phyloP scores from a whole-genome alignment of 495 filamentous ascomycete genomes.

The Oleoguttula mirabilis region DNA sequence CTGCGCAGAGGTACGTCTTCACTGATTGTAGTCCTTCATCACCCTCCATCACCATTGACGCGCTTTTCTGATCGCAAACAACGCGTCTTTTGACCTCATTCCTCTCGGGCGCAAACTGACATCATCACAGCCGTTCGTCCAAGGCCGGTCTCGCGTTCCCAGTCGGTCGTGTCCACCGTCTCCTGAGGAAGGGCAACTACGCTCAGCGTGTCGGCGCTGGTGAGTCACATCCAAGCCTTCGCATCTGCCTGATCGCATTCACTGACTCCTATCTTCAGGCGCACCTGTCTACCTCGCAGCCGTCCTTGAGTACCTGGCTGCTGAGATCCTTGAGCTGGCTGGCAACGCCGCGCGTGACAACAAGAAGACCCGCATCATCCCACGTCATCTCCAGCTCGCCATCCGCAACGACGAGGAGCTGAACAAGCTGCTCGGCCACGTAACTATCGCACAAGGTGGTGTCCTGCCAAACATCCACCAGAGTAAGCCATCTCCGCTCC shows the following conservation, averaged over 20 bases:
- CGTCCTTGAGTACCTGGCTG: constrained; percentile 95
- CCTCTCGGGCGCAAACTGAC: constrained; percentile 29
- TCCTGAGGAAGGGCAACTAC: constrained; percentile 99
- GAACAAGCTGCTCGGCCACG: constrained; percentile 99
- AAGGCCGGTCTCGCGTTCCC: constrained; percentile 99
- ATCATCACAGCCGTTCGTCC: constrained; percentile 69
- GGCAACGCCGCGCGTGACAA: constrained; percentile 98
- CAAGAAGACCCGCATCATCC: constrained; percentile 99
- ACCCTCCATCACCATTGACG: constrained; percentile 22
- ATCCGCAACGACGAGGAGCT: constrained; percentile 98
- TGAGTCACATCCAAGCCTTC: constrained; percentile 28
- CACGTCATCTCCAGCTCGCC: constrained; percentile 96
- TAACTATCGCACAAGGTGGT: constrained; percentile 99
- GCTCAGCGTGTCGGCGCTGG: constrained; percentile 98
- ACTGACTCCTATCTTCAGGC: constrained; percentile 37
- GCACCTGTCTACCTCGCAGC: constrained; percentile 97
- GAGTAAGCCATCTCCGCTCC: constrained; percentile 51
- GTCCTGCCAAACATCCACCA: constrained; percentile 97
- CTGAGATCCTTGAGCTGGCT: constrained; percentile 96
- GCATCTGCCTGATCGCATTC: neutral
- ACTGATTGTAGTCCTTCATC: constrained; percentile 14
- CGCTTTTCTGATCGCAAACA: constrained; percentile 14
- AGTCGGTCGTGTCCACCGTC: constrained; percentile 98
- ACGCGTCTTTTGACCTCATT: constrained; percentile 21
- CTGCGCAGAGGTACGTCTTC: constrained; percentile 79